Evolutionary conservation across 176 grass and related monocot genomes (phyloP).

Genomic region (Hordeum marinum): DNA sequence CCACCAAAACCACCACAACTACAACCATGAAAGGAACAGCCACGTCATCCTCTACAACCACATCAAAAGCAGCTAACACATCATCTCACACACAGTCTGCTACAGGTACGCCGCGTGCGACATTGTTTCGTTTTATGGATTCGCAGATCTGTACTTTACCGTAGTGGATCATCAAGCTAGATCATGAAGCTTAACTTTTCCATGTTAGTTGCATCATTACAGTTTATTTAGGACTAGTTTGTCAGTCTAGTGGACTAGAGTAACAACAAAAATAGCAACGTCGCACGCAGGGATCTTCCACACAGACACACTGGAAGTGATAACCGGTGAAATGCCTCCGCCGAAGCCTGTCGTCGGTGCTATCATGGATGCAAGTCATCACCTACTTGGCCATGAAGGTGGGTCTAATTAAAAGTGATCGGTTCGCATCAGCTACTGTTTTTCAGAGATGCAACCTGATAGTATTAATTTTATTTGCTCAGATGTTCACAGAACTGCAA

Average conservation of each 20-base stretch:
- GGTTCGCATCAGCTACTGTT: background rate
- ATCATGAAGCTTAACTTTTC: background rate
- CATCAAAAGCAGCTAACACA: background rate
- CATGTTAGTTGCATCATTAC: background rate
- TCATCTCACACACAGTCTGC: background rate
- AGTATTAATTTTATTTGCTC: background rate
- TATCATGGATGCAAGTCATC: background rate
- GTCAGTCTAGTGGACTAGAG: background rate
- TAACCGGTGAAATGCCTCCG: constrained; percentile 5
- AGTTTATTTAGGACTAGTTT: background rate
- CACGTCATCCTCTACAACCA: background rate
- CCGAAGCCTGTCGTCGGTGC: background rate
- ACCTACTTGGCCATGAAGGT: background rate
- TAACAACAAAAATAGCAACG: background rate
- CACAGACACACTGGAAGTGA: background rate
- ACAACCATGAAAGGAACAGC: background rate
- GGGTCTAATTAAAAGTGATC: background rate
- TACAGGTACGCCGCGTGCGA: background rate
- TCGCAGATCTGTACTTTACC: background rate
- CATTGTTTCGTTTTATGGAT: background rate
- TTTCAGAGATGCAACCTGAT: background rate
- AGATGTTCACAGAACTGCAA: constrained; percentile 1
- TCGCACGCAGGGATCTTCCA: constrained; percentile 14
- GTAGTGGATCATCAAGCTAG: too few relatives aligned
- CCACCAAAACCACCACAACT: background rate